phyloP scores from a whole-genome alignment of 202 grass and related monocot species.

The Carex arenaria region DNA sequence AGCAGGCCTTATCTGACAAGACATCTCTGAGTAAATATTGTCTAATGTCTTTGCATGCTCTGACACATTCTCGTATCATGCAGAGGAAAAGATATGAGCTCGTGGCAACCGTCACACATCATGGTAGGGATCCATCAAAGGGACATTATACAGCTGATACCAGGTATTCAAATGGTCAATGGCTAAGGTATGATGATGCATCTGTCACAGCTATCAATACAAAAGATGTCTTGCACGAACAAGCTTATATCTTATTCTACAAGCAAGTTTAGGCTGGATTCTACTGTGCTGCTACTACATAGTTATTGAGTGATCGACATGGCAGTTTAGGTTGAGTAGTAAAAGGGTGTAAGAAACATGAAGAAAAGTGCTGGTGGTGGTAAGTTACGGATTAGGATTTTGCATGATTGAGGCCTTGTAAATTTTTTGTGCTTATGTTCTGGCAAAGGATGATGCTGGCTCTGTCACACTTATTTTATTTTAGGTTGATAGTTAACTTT shows the following conservation, averaged over 20 bases:
- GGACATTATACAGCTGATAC: slow-evolving; percentile 82
- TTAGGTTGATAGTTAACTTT: slow-evolving; percentile 8
- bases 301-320: not conserved
- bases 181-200: slow-evolving; percentile 74
- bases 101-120: slow-evolving; percentile 82
- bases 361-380: not conserved
- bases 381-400: slow-evolving; percentile 2
- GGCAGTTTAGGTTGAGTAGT: not conserved
- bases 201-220: slow-evolving; percentile 26
- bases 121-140: slow-evolving; percentile 50
- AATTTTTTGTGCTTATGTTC: slow-evolving; percentile 20
- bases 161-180: slow-evolving; percentile 47
- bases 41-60: not conserved
- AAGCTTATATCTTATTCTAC: slow-evolving; percentile 85
- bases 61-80: slow-evolving; percentile 2
- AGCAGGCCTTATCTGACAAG: not conserved
- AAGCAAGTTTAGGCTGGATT: slow-evolving; percentile 51
- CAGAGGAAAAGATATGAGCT: slow-evolving; percentile 83
- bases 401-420: slow-evolving; percentile 16
- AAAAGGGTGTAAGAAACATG: not conserved
- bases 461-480: not conserved
- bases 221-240: slow-evolving; percentile 70
- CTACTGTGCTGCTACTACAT: not conserved
- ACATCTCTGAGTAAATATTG: not conserved
- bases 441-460: not conserved